Percentiles rank a stretch among this genome's conserved stretches.
phyloP scores from a whole-genome alignment of 2,329 filamentous ascomycete genomes.

The Sphaerulina populicola region DNA sequence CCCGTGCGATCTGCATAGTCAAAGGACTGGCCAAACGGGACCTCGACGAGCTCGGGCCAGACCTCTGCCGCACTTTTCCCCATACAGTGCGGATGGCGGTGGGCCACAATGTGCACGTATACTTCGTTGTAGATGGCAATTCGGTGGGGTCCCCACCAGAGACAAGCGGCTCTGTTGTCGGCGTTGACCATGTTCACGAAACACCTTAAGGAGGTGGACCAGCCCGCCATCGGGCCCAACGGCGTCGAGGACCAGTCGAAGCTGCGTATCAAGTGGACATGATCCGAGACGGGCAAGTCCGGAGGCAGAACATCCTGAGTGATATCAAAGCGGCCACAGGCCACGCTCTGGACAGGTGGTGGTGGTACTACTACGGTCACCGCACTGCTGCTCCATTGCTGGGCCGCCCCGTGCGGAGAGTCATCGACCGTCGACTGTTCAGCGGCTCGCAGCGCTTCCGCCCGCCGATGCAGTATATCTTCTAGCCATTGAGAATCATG shows the following conservation, averaged over 20 bases:
- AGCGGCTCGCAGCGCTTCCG: not conserved
- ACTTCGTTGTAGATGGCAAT: slow-evolving; percentile 34
- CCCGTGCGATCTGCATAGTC: slow-evolving; percentile 10
- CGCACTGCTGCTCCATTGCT: not conserved
- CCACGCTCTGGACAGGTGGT: not conserved
- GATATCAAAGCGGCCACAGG: slow-evolving; percentile 10
- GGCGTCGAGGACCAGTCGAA: slow-evolving; percentile 17
- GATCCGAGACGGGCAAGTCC: slow-evolving; percentile 4
- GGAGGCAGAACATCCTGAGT: not conserved
- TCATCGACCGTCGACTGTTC: not conserved
- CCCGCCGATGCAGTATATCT: slow-evolving; percentile 1
- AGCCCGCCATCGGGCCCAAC: slow-evolving; percentile 16
- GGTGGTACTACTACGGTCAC: too few species aligned
- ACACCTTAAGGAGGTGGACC: slow-evolving; percentile 14
- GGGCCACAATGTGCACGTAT: slow-evolving; percentile 30
- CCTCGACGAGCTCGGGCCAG: slow-evolving; percentile 15
- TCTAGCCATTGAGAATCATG: slow-evolving; percentile 14
- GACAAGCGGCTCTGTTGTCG: slow-evolving; percentile 15
- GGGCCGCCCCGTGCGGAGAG: not conserved
- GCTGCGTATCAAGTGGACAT: slow-evolving; percentile 9
- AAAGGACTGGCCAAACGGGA: slow-evolving; percentile 4
- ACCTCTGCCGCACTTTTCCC: slow-evolving; percentile 15
- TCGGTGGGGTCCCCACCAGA: slow-evolving; percentile 26
- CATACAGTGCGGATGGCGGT: slow-evolving; percentile 22
- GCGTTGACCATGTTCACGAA: slow-evolving; percentile 17